Base-by-base conservation (phyloP, 805 yeast species). In the Kluyveromyces wickerhamii region DNA sequence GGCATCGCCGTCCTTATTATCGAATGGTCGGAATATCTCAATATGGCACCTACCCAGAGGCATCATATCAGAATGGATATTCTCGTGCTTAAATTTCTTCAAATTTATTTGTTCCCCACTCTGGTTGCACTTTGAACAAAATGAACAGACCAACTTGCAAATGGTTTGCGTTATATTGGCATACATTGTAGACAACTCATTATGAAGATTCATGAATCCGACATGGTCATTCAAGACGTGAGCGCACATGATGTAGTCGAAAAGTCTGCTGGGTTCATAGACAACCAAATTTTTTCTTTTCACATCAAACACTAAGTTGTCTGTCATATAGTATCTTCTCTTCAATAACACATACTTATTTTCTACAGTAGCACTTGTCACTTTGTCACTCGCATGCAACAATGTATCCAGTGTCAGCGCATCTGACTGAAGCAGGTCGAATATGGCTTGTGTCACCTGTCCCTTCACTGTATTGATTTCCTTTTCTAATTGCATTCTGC, bases 151-250 rank as follows among this genome's bases (percentile, higher is more conserved):
- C 21, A 43, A 37, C 6, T 35, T 35, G 16, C 42, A 39, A 13
- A 46, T 38, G 7, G 40, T 48, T 15, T 50, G 39, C 3, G 58
- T 48, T 16, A 49, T 41, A 33, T 57, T 59, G 6, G 56, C 46
- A 29, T 47, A 52, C 16, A 39, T 37, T 19, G 44, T 38, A 8
- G 35, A 36, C 12, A 59, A 21, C 9, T 39, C 32, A 8, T 35
- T 35, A 29, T 47, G 45, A 5, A 54, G 31, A 10, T 35, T 34
- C 15, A 41, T 41, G 18, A 31, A 37, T 5, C 38, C 35, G 25
- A 43, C 37, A 38, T 57, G 62, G 12, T 41, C 38, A 38, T 59
- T 57, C 39, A 57, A 40, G n/a, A 59, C 26, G 37, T 59, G 63
- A 3, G 52, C 47, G 9, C 48, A 43, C 42, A 57, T 46, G 5